Evolutionary conservation across 306 rosid species (phyloP).

Genomic region (Dryas octopetala): DNA sequence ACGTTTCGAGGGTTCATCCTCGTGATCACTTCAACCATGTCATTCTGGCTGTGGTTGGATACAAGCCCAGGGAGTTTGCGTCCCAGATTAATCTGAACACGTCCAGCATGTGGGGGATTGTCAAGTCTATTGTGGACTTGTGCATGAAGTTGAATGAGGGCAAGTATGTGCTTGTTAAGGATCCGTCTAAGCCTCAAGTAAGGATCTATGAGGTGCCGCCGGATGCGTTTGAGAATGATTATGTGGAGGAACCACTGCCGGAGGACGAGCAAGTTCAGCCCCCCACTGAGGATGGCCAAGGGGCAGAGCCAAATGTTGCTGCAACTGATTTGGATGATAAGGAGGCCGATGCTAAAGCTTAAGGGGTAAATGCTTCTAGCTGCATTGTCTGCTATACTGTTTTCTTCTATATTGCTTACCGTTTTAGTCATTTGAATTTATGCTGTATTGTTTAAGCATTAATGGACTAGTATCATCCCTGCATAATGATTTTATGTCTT

Average conservation of each 20-base stretch:
- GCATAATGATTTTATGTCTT: background rate
- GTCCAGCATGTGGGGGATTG: constrained; percentile 92
- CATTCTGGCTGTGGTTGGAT: constrained; percentile 83
- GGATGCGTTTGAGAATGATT: constrained; percentile 90
- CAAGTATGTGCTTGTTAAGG: constrained; percentile 86
- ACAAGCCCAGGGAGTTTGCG: constrained; percentile 84
- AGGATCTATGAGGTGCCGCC: constrained; percentile 91
- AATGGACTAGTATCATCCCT: background rate
- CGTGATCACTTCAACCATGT: constrained; percentile 93
- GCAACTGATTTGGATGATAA: constrained; percentile 56
- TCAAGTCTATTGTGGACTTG: constrained; percentile 92
- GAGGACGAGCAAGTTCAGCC: constrained; percentile 96
- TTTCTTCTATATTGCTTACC: background rate
- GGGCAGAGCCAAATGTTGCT: constrained; percentile 42
- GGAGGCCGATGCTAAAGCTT: constrained; percentile 45
- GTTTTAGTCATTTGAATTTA: background rate
- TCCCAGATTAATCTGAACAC: constrained; percentile 79
- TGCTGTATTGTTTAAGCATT: background rate
- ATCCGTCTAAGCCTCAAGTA: constrained; percentile 91
- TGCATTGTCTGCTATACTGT: background rate
- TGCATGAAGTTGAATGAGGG: constrained; percentile 96
- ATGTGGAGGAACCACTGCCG: constrained; percentile 92
- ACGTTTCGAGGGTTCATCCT: constrained; percentile 92
- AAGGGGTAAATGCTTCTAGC: constrained; percentile 27
- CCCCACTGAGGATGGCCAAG: constrained; percentile 59